Conservation (phyloP, 106 monocot species). For the Dioscorea zingiberensis region DNA sequence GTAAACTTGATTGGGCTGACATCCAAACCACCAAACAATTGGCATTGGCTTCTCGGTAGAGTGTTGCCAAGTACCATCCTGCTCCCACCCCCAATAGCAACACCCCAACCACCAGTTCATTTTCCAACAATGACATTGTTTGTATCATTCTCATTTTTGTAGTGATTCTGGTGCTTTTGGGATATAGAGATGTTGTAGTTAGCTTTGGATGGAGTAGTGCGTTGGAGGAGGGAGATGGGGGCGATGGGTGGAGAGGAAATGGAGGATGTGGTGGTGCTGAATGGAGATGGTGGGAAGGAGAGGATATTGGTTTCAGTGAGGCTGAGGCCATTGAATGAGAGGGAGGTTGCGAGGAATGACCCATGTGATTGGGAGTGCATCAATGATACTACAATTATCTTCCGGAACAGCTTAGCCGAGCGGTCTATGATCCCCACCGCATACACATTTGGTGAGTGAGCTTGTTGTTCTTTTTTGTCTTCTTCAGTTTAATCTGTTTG, state of each 20-base stretch:
- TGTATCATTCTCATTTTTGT: neutral
- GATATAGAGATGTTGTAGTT: neutral
- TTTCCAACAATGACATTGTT: neutral
- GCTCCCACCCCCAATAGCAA: conserved; percentile 16
- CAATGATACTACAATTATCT: conserved; percentile 67
- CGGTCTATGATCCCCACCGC: conserved; percentile 62
- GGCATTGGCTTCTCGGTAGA: neutral
- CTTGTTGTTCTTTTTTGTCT: neutral
- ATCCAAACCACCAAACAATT: conserved; percentile 14
- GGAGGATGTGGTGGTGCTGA: conserved; percentile 13
- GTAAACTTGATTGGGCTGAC: conserved; percentile 3
- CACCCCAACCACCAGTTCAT: conserved; percentile 11
- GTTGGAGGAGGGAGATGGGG: conserved; percentile 38
- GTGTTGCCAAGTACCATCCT: neutral
- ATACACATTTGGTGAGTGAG: conserved; percentile 72
- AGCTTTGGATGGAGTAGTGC: neutral
- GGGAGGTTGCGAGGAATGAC: conserved; percentile 62
- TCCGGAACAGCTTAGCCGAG: conserved; percentile 54
- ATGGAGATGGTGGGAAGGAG: conserved; percentile 45
- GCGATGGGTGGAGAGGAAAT: conserved; percentile 54
- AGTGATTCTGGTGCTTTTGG: no score
- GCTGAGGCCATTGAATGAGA: conserved; percentile 77
- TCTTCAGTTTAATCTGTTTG: no score
- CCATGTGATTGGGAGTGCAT: conserved; percentile 88
- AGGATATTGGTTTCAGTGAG: conserved; percentile 90